Evolutionary conservation across 2,329 filamentous ascomycete species (phyloP).

Genomic region (Tolypocladium sp.): DNA sequence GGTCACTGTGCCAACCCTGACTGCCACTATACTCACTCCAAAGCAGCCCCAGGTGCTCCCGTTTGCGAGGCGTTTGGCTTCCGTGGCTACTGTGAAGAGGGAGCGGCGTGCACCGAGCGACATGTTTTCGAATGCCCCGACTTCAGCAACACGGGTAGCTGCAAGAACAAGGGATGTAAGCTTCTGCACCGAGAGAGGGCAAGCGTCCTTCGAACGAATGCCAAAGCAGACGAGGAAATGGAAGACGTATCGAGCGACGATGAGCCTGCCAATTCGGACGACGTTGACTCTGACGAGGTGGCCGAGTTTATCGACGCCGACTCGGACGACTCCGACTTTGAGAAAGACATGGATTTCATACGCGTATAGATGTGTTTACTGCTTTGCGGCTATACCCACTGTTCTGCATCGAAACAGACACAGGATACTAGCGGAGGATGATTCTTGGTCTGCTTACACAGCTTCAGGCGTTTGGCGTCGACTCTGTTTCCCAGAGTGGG

Average conservation of each 20-base stretch:
- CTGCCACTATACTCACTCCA: constrained; percentile 81
- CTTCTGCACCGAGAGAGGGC: constrained; percentile 83
- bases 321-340: constrained; percentile 44
- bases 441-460: background rate
- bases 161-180: constrained; percentile 72
- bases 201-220: constrained; percentile 64
- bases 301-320: constrained; percentile 56
- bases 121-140: constrained; percentile 93
- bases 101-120: constrained; percentile 65
- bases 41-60: constrained; percentile 64
- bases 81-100: constrained; percentile 82
- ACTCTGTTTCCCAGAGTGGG: background rate
- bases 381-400: background rate
- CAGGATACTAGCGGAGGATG: background rate
- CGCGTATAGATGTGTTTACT: constrained; percentile 16
- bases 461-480: background rate
- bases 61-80: constrained; percentile 81
- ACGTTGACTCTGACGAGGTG: constrained; percentile 68
- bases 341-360: constrained; percentile 52
- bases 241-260: constrained; percentile 74
- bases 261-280: constrained; percentile 62
- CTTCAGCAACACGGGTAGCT: constrained; percentile 83
- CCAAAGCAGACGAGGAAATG: constrained; percentile 40
- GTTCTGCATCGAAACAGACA: background rate
- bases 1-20: constrained; percentile 81